A percentile compares a stretch with the other conserved stretches of the same genome.
Conservation (phyloP, 371 early-diverging fungal genomes). For the Apophysomyces variabilis region DNA sequence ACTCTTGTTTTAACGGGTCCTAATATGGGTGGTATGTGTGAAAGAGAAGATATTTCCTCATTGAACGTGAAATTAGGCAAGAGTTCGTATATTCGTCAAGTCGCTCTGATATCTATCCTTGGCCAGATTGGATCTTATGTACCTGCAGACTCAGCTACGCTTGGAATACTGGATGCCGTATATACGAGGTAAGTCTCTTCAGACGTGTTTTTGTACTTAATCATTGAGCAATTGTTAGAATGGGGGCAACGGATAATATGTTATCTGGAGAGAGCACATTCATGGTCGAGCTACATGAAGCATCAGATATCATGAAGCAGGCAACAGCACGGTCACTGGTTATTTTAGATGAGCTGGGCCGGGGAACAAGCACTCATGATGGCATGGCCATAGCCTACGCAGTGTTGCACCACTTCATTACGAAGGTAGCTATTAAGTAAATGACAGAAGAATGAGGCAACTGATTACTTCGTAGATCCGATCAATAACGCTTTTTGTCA, state of each 20-base stretch:
- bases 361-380: constrained; percentile 95
- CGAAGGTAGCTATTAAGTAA: constrained; percentile 49
- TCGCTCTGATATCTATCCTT: constrained; percentile 79
- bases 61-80: constrained; percentile 23
- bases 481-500: constrained; percentile 68
- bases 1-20: constrained; percentile 78
- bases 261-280: constrained; percentile 85
- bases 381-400: constrained; percentile 94
- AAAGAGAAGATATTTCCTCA: not conserved
- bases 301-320: constrained; percentile 70
- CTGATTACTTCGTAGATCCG: constrained; percentile 22
- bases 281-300: constrained; percentile 88
- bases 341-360: constrained; percentile 97
- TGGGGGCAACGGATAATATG: constrained; percentile 74
- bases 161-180: constrained; percentile 74
- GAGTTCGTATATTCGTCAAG: constrained; percentile 78
- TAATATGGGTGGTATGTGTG: constrained; percentile 88
- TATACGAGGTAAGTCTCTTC: constrained; percentile 43
- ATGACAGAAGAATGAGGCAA: not conserved
- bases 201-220: not conserved
- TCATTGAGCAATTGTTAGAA: constrained; percentile 24
- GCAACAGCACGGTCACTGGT: constrained; percentile 78
- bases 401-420: constrained; percentile 78
- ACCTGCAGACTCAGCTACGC: constrained; percentile 55
- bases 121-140: constrained; percentile 87